phyloP scores from a whole-genome alignment of 2,329 filamentous ascomycete genomes.

The Hypocreales sp. region DNA sequence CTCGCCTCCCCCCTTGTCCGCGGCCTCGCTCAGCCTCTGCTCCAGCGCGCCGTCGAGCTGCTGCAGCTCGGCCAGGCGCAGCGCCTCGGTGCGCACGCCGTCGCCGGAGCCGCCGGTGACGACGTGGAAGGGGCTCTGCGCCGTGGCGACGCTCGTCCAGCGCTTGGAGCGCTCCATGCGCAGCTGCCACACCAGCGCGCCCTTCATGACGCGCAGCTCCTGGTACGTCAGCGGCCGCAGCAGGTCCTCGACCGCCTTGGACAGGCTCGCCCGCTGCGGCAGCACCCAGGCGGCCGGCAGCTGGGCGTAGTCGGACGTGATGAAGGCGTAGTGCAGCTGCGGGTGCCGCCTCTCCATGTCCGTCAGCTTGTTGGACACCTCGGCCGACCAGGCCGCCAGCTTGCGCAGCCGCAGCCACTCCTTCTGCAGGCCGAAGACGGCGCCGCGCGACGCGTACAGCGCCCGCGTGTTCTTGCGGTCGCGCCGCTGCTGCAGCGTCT shows the following conservation, averaged over 20 bases:
- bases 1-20: not conserved
- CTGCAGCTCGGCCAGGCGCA: conserved; percentile 1
- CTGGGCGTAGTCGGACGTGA: conserved; percentile 13
- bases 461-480: conserved; percentile 19
- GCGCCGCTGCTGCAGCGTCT: conserved; percentile 17
- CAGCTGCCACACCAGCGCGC: conserved; percentile 7
- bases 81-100: conserved; percentile 1
- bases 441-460: conserved; percentile 16
- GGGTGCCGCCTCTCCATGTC: conserved; percentile 24
- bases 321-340: conserved; percentile 24
- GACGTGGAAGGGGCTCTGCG: conserved; percentile 5
- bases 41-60: conserved; percentile 2
- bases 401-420: conserved; percentile 34
- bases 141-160: too few species aligned
- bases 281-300: conserved; percentile 11
- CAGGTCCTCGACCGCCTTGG: conserved; percentile 12
- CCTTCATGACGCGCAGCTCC: conserved; percentile 12
- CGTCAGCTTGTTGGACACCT: conserved; percentile 22
- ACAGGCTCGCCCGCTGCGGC: conserved; percentile 10
- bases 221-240: conserved; percentile 13
- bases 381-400: conserved; percentile 30
- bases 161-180: not conserved
- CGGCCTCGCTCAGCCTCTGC: not conserved
- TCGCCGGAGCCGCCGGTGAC: not conserved
- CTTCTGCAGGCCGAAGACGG: conserved; percentile 31